These are phyloP conservation scores for Sporobolomyces roseus DNA, from an alignment of 768 basidiomycete species.

Conservation along the genomic window DNA sequence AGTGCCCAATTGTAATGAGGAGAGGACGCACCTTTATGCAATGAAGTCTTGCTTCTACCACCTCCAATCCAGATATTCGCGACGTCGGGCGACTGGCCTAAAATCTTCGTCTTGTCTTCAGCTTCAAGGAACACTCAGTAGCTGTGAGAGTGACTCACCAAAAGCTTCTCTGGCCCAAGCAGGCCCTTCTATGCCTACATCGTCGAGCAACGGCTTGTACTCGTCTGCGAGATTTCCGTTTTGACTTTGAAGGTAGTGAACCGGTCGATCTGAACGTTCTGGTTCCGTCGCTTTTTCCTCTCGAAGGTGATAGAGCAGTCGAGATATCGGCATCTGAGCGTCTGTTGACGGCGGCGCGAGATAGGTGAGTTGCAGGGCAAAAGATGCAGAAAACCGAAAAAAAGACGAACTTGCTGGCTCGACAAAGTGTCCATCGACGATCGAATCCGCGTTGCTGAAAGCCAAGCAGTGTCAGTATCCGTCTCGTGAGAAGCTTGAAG, in stretches of 20 bases:
- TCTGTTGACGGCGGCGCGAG: neutral
- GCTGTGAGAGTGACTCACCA: slow-evolving; percentile 54
- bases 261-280: slow-evolving; percentile 45
- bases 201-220: slow-evolving; percentile 69
- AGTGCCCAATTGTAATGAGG: too few relatives aligned
- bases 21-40: slow-evolving; percentile 71
- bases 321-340: slow-evolving; percentile 9
- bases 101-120: neutral
- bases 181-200: slow-evolving; percentile 63
- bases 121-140: neutral
- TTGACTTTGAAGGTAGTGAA: slow-evolving; percentile 80
- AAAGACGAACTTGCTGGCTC: slow-evolving; percentile 33
- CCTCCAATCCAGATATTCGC: slow-evolving; percentile 92
- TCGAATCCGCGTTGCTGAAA: slow-evolving; percentile 31
- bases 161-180: slow-evolving; percentile 72
- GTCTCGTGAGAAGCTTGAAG: too few relatives aligned
- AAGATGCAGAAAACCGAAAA: neutral
- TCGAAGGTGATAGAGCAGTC: neutral
- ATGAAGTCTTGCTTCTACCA: slow-evolving; percentile 68
- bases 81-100: slow-evolving; percentile 68
- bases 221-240: slow-evolving; percentile 76
- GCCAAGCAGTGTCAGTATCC: neutral
- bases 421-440: slow-evolving; percentile 36
- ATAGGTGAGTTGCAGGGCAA: neutral
- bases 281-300: neutral